Evolutionary conservation across 164 flowering plant genomes (phyloP).

Genomic region (Warburgia ugandensis): DNA sequence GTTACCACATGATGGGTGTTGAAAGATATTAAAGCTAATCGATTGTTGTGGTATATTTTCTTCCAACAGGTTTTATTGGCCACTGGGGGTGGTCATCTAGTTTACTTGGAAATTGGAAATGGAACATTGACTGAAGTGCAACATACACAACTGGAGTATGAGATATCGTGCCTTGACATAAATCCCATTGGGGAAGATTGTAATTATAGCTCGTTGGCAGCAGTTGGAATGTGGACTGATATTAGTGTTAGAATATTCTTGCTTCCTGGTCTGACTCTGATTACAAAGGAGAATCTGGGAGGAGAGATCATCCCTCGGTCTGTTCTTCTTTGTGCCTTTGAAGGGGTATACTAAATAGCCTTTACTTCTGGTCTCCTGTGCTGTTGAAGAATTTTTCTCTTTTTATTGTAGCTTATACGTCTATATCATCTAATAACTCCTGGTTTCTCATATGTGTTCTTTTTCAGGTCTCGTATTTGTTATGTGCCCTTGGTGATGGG

Average conservation of each 20-base stretch:
- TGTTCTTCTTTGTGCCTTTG: constrained; percentile 92
- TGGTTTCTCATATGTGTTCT: neutral
- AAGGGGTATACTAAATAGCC: constrained; percentile 65
- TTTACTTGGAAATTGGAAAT: constrained; percentile 82
- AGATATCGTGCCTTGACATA: constrained; percentile 92
- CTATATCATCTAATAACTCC: neutral
- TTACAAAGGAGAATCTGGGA: constrained; percentile 79
- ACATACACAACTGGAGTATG: constrained; percentile 71
- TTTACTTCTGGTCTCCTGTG: neutral
- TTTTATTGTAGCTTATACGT: neutral
- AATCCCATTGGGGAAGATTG: constrained; percentile 86
- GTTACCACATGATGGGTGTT: too few species aligned
- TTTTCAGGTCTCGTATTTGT: constrained; percentile 76
- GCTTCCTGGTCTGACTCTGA: constrained; percentile 72
- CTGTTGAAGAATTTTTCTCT: neutral
- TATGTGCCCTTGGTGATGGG: constrained; percentile 99
- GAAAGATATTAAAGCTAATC: neutral
- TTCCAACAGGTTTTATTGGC: constrained; percentile 76
- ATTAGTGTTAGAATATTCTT: constrained; percentile 82
- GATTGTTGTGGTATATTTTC: neutral
- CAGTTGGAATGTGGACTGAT: constrained; percentile 99
- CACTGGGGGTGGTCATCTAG: constrained; percentile 86
- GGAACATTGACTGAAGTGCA: constrained; percentile 57
- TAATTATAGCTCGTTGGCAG: constrained; percentile 72
- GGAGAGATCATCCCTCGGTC: constrained; percentile 99